Conservation (phyloP, 163 green algal genomes). For the Scenedesmus sp. region DNA sequence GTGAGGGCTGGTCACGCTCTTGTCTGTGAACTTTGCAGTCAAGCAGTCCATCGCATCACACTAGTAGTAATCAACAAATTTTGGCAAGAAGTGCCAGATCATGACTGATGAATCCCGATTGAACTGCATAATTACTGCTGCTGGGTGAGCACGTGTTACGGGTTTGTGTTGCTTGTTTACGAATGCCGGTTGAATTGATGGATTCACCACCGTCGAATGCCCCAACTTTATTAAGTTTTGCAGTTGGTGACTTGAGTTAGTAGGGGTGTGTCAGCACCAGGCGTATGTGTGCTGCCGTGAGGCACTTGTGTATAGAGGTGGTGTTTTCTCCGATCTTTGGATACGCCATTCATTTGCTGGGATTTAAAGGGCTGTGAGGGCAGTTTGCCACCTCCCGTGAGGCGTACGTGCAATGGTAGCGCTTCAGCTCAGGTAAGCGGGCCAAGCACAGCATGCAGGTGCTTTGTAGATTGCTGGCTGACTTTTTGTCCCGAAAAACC, state of each 20-base stretch:
- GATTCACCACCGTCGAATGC: no score
- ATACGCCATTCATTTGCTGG: background rate
- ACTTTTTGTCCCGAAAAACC: background rate
- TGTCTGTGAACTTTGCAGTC: background rate
- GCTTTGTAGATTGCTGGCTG: background rate
- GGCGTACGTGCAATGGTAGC: background rate
- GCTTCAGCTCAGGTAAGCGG: background rate
- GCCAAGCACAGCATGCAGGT: background rate
- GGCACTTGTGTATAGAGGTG: no score
- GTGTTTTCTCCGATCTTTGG: background rate
- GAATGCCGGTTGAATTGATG: background rate
- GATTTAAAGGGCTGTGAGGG: background rate
- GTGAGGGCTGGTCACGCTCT: background rate
- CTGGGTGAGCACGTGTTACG: background rate
- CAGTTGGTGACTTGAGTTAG: no score
- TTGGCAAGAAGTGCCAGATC: background rate
- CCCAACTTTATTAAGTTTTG: no score
- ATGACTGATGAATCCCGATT: background rate
- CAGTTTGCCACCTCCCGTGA: background rate
- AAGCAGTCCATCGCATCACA: background rate
- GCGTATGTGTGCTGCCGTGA: background rate
- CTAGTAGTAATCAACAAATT: background rate
- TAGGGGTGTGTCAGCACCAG: background rate
- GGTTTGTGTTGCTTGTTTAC: background rate
- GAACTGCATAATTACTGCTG: background rate